Percentiles rank a stretch among this genome's conserved stretches.
Conservation (phyloP, 2,329 filamentous ascomycete species). For the Cyanodermella asteris region DNA sequence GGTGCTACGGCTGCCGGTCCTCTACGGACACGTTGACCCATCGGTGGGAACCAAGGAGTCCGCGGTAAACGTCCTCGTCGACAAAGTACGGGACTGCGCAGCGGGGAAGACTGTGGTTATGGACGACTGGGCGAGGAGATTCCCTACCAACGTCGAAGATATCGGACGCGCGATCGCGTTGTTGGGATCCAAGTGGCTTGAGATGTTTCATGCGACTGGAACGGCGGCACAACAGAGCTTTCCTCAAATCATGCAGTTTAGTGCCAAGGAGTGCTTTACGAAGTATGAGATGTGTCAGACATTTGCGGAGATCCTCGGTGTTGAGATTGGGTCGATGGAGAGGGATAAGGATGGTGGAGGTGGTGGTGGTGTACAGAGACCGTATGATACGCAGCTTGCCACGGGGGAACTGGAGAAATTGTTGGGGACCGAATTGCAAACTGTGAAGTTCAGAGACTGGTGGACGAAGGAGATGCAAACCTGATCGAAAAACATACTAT, state of each 20-base stretch:
- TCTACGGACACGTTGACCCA: constrained; percentile 59
- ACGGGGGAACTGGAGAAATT: constrained; percentile 49
- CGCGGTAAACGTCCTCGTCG: constrained; percentile 63
- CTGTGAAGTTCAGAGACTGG: constrained; percentile 58
- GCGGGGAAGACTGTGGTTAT: constrained; percentile 45
- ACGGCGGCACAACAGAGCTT: constrained; percentile 28
- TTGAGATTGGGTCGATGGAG: constrained; percentile 46
- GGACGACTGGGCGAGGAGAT: constrained; percentile 70
- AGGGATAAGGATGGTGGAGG: constrained; percentile 52
- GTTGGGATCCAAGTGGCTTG: constrained; percentile 46
- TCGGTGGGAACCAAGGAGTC: constrained; percentile 41
- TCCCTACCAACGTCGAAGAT: constrained; percentile 77
- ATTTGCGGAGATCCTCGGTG: constrained; percentile 58
- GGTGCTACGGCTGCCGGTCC: constrained; percentile 61
- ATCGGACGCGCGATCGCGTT: constrained; percentile 60
- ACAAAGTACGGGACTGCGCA: constrained; percentile 36
- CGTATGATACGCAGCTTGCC: constrained; percentile 74
- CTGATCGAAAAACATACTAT: no score
- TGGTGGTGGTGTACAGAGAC: constrained; percentile 50
- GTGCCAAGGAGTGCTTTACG: constrained; percentile 64
- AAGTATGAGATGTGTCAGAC: constrained; percentile 74
- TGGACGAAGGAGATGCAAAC: no score
- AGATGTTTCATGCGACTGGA: no score
- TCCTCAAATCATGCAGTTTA: constrained; percentile 60
- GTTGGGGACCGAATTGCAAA: constrained; percentile 53